These are phyloP conservation scores for Mortierella sp. DNA, from an alignment of 371 early-diverging fungal species.

Conservation along the genomic window DNA sequence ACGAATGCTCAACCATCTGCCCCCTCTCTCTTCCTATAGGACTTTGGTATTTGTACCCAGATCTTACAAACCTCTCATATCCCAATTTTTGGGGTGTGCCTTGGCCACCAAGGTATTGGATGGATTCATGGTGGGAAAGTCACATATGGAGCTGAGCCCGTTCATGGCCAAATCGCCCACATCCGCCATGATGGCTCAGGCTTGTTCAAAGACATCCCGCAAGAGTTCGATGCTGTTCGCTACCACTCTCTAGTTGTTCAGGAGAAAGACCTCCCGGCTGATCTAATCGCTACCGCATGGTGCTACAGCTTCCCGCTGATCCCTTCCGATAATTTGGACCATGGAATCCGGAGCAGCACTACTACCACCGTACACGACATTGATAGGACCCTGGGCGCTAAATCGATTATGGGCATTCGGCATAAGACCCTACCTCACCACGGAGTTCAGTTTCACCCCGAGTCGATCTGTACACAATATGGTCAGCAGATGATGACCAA, in stretches of 20 bases:
- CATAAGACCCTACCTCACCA: slow-evolving; percentile 79
- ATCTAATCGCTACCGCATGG: slow-evolving; percentile 39
- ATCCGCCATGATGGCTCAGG: slow-evolving; percentile 60
- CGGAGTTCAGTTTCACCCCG: slow-evolving; percentile 98
- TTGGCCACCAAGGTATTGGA: slow-evolving; percentile 97
- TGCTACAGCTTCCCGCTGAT: slow-evolving; percentile 44
- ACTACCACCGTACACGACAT: not conserved
- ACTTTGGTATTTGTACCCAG: slow-evolving; percentile 85
- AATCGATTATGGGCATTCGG: slow-evolving; percentile 84
- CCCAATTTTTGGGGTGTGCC: slow-evolving; percentile 97
- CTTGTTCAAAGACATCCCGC: slow-evolving; percentile 71
- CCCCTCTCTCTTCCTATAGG: slow-evolving; percentile 58
- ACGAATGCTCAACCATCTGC: too few relatives aligned
- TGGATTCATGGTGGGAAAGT: slow-evolving; percentile 83
- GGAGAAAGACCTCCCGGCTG: slow-evolving; percentile 46
- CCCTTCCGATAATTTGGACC: slow-evolving; percentile 51
- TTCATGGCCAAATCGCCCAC: slow-evolving; percentile 87
- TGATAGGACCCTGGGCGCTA: slow-evolving; percentile 3
- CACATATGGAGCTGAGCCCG: slow-evolving; percentile 71
- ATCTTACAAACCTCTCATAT: slow-evolving; percentile 65
- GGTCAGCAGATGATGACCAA: slow-evolving; percentile 79
- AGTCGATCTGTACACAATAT: slow-evolving; percentile 88
- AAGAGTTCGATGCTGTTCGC: slow-evolving; percentile 81
- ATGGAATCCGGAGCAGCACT: slow-evolving; percentile 62
- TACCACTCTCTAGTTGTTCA: slow-evolving; percentile 92